Base-by-base conservation (phyloP, 805 yeast genomes). In the Hanseniaspora singularis region DNA sequence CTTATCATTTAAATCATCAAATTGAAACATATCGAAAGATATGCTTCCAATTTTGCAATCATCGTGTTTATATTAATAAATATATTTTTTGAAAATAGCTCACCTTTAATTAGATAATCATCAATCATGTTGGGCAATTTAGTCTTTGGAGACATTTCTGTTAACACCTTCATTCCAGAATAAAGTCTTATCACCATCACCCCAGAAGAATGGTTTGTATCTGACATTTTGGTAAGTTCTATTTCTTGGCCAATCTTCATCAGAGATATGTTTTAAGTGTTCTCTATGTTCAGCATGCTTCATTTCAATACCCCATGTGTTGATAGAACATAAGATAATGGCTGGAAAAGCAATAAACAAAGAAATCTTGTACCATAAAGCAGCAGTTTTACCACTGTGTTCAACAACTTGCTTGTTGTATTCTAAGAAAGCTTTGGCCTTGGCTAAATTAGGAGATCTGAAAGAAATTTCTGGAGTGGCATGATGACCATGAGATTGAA, bases 161-260 rank as follows among this genome's bases (percentile, higher is more conserved):
- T 89, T 89, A 63, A 83, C 75, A 59, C 77, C 82, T 45, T 84
- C 73, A 73, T 86, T 86, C 98, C 98, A 92, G 82, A 92, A 92
- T 63, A 81, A 70, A 53, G 97, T 86, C 76, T 84, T 79, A 74
- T 88, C 95, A 64, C 98, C 97, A 64, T 92, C 89, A 63, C 98
- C 98, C 97, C 97, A 92, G 81, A 87, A 89, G 76, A 76, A 89
- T 64, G 82, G 79, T 66, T 77, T 80, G 63, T 65, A 64, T 77
- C 97, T 85, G 58, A 87, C 66, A 75, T 92, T 92, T 74, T 81
- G 88, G 77, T 77, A 92, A 58, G 79, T 88, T 72, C 84, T 84
- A 68, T 82, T 92, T 52, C 65, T 69, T 61, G 96, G 96, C 87
- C 95, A 84, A 63, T 88, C 94, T 57, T 81, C 89, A 64, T 88